A percentile compares a stretch with the other conserved stretches of the same genome.
These are phyloP conservation scores for Apophysomyces ossiformis DNA, from an alignment of 371 early-diverging fungal genomes.

Conservation along the genomic window DNA sequence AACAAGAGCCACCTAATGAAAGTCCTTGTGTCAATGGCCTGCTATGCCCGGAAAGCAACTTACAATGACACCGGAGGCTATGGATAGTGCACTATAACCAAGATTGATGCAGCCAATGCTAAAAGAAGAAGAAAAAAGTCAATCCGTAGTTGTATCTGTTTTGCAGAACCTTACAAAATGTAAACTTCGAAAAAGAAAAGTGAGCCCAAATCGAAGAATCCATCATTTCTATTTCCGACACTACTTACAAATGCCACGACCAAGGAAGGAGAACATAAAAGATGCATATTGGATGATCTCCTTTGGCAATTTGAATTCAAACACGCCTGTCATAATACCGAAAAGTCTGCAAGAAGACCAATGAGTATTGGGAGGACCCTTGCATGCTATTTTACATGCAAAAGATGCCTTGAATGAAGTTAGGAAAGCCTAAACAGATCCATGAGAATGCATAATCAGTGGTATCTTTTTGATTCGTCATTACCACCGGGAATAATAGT, in stretches of 20 bases:
- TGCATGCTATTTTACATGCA: constrained; percentile 31
- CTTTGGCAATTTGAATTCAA: constrained; percentile 44
- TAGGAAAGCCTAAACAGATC: constrained; percentile 37
- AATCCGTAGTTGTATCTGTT: background rate
- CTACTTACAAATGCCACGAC: constrained; percentile 28
- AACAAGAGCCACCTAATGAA: constrained; percentile 9
- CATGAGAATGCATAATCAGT: background rate
- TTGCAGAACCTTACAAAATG: background rate
- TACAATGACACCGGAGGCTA: constrained; percentile 4
- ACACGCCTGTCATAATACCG: constrained; percentile 41
- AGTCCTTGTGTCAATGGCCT: background rate
- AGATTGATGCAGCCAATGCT: constrained; percentile 2
- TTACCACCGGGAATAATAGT: constrained; percentile 44
- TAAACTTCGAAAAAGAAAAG: background rate
- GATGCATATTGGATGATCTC: constrained; percentile 30
- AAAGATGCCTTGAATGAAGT: constrained; percentile 50
- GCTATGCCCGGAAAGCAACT: background rate
- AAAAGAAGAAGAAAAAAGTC: background rate
- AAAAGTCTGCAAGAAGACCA: constrained; percentile 23
- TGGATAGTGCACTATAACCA: background rate
- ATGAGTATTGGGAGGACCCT: background rate
- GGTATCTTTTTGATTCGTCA: background rate
- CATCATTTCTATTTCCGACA: background rate
- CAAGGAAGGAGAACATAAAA: constrained; percentile 27
- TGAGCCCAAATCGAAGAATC: background rate